Evolutionary conservation across 1,284 basidiomycete genomes (phyloP), one percentile per base, ranked within the genome.

Genomic region (Pascua guehoae): DNA sequence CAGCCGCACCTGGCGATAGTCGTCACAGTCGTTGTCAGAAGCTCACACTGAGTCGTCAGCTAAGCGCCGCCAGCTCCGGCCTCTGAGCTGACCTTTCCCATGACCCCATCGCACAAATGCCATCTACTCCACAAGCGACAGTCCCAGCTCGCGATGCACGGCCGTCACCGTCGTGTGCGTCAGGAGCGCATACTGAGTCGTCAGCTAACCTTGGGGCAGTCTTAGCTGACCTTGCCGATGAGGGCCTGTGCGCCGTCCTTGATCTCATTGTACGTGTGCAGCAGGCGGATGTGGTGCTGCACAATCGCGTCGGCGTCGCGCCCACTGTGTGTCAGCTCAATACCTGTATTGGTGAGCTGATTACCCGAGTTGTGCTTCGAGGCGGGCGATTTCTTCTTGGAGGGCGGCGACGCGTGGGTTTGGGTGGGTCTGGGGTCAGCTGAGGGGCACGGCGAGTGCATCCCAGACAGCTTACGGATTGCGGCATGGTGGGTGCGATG

Each of bases 261-360:
- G 66, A 73, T 71, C 57, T 75, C 76, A 54, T 78, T 76, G 64
- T 76, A 76, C 15, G 67, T 69, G 53, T 78, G 76, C 16, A 78
- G 60, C 0, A 72, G 63, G 32, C 69, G 55, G 53, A 75, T 75
- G 55, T 78, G 76, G 12, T 58, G 52, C 51, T 68, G 61, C 18
- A 73, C 64, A 49, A 75, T 63, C 9, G 59, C 59, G 16, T 70
- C 58, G 7, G 75, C 65, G 53, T 76, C 69, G 45, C 57, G 52
- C 24, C 56, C 64, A 14, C 72, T 72, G 47, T 4, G 11, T 12
- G 24, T 15, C 38, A 14, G 32, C 17, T 12, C 38, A 44, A 5
- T 9, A 10, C 7, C 12, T 8, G 16, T 46, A 42, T 14, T 45
- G 16, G 24, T 36, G 16, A 32, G 41, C 15, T 16, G 18, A 1